Evolutionary conservation across 345 rosid genomes (phyloP), one percentile per base, ranked within the genome.

Genomic region (Eucalyptus pauciflora): DNA sequence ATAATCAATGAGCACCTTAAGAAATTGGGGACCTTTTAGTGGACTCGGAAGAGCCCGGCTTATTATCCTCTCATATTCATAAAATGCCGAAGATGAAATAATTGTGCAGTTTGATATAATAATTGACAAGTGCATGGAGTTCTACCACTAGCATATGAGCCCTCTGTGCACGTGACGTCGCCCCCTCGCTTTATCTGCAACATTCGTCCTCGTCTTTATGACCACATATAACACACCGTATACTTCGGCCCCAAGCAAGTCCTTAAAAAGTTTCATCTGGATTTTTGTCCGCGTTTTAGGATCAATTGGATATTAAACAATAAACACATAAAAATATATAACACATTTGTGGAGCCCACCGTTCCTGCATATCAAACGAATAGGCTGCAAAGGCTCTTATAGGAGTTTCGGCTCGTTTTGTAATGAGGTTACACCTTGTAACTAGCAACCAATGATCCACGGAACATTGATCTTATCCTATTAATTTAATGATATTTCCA

Each of bases 321-420:
- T 25, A 1, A 52, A 3, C 22, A 17, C 2, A 9, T 51, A 51
- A 51, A 51, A 51, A 51, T 52, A 52, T 1, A 52, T 52, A 52
- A 52, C 58, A 52, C 25, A 2, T 20, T 1, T 0, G 0, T 52
- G 58, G 10, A 52, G 0, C 10, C 10, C 25, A 52, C 25, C 10
- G 0, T 20, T 20, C 25, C 10, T 1, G 5, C 58, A 8, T 52
- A 8, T 52, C 25, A 2, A 52, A 7, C 4, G 58, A 52, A 52
- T 52, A 20, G 10, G 4, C 4, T 52, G 5, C 58, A 20, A 52
- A 52, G 24, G 25, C 58, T 10, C 0, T 52, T 20, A 20, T 52
- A 20, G 58, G 58, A 52, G 58, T 52, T 52, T 52, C 1, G 24
- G 24, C 25, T 52, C 10, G 1, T 7, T 52, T 52, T 52, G 56